A percentile compares a stretch with the other conserved stretches of the same genome.
Conservation (phyloP, 2,329 filamentous ascomycete genomes). For the Alternaria arbusti region DNA sequence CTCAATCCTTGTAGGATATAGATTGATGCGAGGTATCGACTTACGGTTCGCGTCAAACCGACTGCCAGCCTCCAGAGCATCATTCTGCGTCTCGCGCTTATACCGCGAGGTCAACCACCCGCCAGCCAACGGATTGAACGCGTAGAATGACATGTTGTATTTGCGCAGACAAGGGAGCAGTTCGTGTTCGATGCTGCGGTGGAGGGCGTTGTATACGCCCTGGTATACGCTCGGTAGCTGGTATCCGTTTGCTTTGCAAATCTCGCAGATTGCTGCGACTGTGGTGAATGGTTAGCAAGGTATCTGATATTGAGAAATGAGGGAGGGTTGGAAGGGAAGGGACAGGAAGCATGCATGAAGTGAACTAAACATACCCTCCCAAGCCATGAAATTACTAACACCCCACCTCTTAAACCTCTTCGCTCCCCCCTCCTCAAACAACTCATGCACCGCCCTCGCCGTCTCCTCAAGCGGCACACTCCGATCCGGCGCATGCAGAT, state of each 20-base stretch:
- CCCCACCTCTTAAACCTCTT: constrained; percentile 53
- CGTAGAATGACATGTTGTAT: constrained; percentile 25
- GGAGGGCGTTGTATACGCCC: constrained; percentile 38
- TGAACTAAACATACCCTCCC: constrained; percentile 2
- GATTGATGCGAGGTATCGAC: neutral
- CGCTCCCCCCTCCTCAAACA: constrained; percentile 51
- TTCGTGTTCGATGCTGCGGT: constrained; percentile 27
- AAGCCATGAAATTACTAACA: constrained; percentile 54
- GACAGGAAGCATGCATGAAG: too few species aligned
- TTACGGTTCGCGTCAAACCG: constrained; percentile 34
- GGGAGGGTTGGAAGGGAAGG: too few species aligned
- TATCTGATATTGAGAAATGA: too few species aligned
- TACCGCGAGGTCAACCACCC: constrained; percentile 25
- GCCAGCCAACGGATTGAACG: constrained; percentile 26
- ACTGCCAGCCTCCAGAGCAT: constrained; percentile 46
- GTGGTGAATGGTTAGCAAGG: neutral
- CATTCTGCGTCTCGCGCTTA: constrained; percentile 55
- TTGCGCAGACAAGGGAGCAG: constrained; percentile 27
- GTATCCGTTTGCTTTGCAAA: constrained; percentile 52
- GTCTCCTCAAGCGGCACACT: constrained; percentile 54
- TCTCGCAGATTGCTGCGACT: constrained; percentile 57
- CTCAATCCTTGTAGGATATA: too few species aligned
- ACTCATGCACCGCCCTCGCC: constrained; percentile 54
- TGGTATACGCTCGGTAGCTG: constrained; percentile 56
- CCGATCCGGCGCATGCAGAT: constrained; percentile 56